These are phyloP conservation scores for Coemansia sp. DNA, from an alignment of 371 early-diverging fungal genomes.

Conservation along the genomic window DNA sequence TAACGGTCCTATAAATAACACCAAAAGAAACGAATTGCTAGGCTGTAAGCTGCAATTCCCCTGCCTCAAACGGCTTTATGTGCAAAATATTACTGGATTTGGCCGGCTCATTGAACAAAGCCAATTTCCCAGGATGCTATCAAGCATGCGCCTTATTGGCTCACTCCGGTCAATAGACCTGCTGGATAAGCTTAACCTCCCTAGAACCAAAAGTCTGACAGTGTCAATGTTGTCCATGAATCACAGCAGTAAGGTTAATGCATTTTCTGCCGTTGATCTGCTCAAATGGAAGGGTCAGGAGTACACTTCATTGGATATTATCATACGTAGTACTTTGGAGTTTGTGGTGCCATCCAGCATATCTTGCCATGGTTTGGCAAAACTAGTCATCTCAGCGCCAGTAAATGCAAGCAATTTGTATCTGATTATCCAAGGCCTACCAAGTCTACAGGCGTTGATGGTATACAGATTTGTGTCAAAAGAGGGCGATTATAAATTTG, in stretches of 20 bases:
- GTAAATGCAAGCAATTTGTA: neutral
- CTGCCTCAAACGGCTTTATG: neutral
- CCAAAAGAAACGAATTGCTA: neutral
- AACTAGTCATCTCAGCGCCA: conserved; percentile 4
- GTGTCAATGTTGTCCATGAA: neutral
- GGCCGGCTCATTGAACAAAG: neutral
- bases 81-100: conserved; percentile 6
- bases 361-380: neutral
- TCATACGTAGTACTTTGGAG: neutral
- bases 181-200: neutral
- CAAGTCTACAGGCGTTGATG: neutral
- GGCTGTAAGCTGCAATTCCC: neutral
- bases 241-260: neutral
- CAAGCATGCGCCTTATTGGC: neutral
- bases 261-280: neutral
- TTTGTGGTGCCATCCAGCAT: neutral
- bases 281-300: conserved; percentile 2
- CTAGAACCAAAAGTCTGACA: neutral
- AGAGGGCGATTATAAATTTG: neutral
- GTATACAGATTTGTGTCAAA: conserved; percentile 1
- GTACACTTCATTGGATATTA: neutral
- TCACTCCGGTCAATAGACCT: neutral
- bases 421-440: neutral
- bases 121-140: neutral
- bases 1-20: too few species aligned